phyloP scores from a whole-genome alignment of 768 basidiomycete genomes.

The Scleroderma citrinum region DNA sequence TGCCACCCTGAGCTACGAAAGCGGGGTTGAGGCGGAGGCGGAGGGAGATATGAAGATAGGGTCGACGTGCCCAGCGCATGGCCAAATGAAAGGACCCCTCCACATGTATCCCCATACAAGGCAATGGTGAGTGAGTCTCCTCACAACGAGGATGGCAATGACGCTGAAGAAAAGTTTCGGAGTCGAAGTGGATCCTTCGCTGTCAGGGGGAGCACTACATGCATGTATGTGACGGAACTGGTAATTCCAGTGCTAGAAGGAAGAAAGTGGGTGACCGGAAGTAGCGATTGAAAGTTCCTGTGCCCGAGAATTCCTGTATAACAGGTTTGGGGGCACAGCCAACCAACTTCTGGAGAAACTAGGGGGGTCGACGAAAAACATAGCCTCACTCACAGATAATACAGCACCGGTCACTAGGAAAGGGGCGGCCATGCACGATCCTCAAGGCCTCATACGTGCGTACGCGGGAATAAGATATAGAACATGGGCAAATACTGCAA shows the following conservation, averaged over 20 bases:
- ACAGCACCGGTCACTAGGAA: slow-evolving; percentile 14
- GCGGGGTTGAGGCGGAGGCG: slow-evolving; percentile 27
- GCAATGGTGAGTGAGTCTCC: slow-evolving; percentile 1
- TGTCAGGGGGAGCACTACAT: not conserved
- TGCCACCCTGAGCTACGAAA: slow-evolving; percentile 7
- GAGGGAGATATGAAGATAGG: slow-evolving; percentile 12
- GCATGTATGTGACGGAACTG: slow-evolving; percentile 3
- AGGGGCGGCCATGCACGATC: slow-evolving; percentile 19
- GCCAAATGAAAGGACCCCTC: slow-evolving; percentile 1
- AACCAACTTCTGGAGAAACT: not conserved
- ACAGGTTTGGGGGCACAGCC: not conserved
- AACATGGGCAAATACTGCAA: slow-evolving; percentile 3
- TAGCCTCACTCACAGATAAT: slow-evolving; percentile 11
- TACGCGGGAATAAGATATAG: slow-evolving; percentile 27
- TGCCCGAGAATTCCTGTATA: not conserved
- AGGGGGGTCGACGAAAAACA: slow-evolving; percentile 3
- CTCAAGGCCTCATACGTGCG: slow-evolving; percentile 21
- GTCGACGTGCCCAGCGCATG: not conserved
- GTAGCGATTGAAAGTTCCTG: not conserved
- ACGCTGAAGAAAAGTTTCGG: slow-evolving; percentile 12
- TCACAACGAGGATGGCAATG: slow-evolving; percentile 17
- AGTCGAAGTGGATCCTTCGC: slow-evolving; percentile 14
- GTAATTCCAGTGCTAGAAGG: slow-evolving; percentile 1
- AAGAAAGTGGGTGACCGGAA: not conserved
- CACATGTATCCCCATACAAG: not conserved